phyloP scores from a whole-genome alignment of 2,329 filamentous ascomycete genomes.

The Phaeophleospora eucalypticola region DNA sequence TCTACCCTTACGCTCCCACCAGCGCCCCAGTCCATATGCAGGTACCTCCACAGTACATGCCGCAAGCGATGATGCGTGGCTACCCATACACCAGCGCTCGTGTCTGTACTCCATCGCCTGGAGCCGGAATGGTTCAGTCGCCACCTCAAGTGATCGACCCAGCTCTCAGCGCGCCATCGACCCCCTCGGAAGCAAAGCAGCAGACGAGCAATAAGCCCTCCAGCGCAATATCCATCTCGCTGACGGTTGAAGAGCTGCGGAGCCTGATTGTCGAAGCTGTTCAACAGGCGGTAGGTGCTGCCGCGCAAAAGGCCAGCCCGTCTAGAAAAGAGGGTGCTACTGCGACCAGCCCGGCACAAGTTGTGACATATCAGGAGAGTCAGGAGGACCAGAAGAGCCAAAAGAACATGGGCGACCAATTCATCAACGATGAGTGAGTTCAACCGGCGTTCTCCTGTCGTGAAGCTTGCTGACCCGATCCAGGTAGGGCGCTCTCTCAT shows the following conservation, averaged over 20 bases:
- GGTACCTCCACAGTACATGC: slow-evolving; percentile 11
- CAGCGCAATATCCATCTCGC: slow-evolving; percentile 9
- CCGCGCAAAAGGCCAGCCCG: background rate
- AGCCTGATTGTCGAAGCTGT: slow-evolving; percentile 19
- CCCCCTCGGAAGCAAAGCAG: background rate
- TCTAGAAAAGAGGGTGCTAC: slow-evolving; percentile 4
- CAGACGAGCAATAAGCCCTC: slow-evolving; percentile 2
- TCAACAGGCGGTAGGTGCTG: slow-evolving; percentile 12
- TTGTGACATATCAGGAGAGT: background rate
- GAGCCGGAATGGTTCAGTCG: slow-evolving; percentile 1
- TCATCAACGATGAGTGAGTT: background rate
- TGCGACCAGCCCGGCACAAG: background rate
- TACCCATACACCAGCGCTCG: slow-evolving; percentile 14
- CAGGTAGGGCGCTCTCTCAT: too few relatives aligned
- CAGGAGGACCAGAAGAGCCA: background rate
- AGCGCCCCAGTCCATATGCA: slow-evolving; percentile 11
- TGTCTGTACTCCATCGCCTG: slow-evolving; percentile 22
- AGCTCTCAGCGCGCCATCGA: slow-evolving; percentile 9
- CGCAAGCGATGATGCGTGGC: slow-evolving; percentile 8
- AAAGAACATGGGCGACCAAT: background rate
- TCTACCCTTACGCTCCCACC: slow-evolving; percentile 14
- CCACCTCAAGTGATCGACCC: slow-evolving; percentile 15
- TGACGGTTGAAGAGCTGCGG: slow-evolving; percentile 22
- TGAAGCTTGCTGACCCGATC: too few relatives aligned
- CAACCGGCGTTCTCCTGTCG: too few relatives aligned